Base-by-base conservation (phyloP, 108 stramenopile genomes). In the Skeletonema tropicum region DNA sequence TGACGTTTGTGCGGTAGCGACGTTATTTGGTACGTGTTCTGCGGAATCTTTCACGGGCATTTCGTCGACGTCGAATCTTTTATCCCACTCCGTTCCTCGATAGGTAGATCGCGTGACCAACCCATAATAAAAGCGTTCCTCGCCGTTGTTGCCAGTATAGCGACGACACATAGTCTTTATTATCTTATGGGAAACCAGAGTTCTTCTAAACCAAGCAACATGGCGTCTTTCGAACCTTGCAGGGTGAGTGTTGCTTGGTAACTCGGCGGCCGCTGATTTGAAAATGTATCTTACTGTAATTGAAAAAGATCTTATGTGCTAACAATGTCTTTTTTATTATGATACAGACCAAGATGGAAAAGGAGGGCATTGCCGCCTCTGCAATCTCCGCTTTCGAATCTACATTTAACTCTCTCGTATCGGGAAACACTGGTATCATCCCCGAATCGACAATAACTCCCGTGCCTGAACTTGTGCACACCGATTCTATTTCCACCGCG, bases 391-490 rank as follows among this genome's bases (percentile, higher is more conserved):
- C 96, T 59, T 94, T 94, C 68, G 94, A 94, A 75, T 91, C 91
- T 11, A 92, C 94, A n/a, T 94, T 94, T 76, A 83, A 85, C 60
- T 87, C 90, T n/a, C 89, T 94, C 36, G 85, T 91, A 10, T 95
- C 96, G 8, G 98, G 98, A 70, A 89, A 93, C 67, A 93, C 97
- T n/a, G 98, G 98, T 33, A 91, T 97, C 85, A 99, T 99, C 77
- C 88, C 95, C 36, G 98, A 99, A 75, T 79, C 86, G 30, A 85
- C 90, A 74, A 98, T 99, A 81, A 68, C 89, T 17, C 96, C 98
- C 52, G 96, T 91, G n/a, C 87, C 93, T 17, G 92, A 92, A 74
- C 90, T 99, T 12, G 92, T 96, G 11, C 80, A 90, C 46, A 76
- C 94, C 33, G 96, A 95, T 49, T 76, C 79, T 33, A 89, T 90